Evolutionary conservation across 768 basidiomycete species (phyloP), one percentile per base, ranked within the genome.

Genomic region (Tylopilus balloui): DNA sequence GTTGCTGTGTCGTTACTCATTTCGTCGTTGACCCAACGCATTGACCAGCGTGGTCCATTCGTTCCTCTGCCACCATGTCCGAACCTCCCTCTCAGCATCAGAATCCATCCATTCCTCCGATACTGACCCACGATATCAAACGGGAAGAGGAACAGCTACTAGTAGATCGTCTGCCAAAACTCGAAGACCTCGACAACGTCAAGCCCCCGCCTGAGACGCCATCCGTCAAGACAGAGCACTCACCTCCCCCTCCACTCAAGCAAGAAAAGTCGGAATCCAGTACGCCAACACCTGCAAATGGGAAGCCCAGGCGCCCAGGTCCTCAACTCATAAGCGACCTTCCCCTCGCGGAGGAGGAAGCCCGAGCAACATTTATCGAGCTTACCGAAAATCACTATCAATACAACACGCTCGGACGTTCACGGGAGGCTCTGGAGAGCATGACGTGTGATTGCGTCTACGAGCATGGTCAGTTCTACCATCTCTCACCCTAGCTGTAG

Each of bases 371-470:
- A 9, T 97, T 95, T 65, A 71, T 68, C 54, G 80, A 88, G 69
- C 82, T 97, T 60, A 57, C 69, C 52, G 78, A 73, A 62, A 95
- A 92, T 67, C 83, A 83, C 60, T 96, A 96, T 66, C 92, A 95
- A 74, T 84, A 84, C 69, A 84, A 83, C 65, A 78, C 83, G 25
- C 72, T 97, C 47, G 95, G 95, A n/a, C 79, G 81, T 59, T 90
- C 88, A 45, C 82, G 86, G 62, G 91, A 95, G 71, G 78, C 84
- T 46, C 78, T 87, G 61, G 96, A 98, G 73, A 88, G 90, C 69
- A 91, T 93, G 86, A 81, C 84, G 20, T 99, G 96, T 74, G 96
- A 99, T 66, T 99, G 96, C 71, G 71, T 70, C 51, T 95, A 81
- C 67, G 81, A 86, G 50, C 78, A 78, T 66, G 84, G 92, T 95